Evolutionary conservation across 805 yeast species (phyloP), one percentile per base, ranked within the genome.

Genomic region (Yarrowia osloensis): DNA sequence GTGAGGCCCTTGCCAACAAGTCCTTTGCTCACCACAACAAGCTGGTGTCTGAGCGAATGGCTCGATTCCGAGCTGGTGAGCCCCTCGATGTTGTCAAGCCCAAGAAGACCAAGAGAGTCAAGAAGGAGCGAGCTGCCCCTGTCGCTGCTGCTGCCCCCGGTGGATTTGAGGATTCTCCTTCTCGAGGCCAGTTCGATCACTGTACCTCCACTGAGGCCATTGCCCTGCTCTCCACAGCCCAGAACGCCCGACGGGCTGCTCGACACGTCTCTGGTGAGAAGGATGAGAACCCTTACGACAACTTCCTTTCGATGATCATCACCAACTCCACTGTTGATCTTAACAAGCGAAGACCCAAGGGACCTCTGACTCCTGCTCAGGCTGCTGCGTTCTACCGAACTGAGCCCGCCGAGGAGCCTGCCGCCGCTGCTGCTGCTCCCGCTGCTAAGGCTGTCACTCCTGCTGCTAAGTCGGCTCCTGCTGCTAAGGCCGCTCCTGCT

Each of bases 221-320:
- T 33, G 66, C 66, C 26, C 33, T 44, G 22, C 54, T 61, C 11
- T 61, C 66, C n/a, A 22, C 66, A 13, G 66, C 66, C 12, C 66
- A 46, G 40, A 61, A 44, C 6, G 66, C 66, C 22, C 66, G 66
- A 31, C 66, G 54, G 31, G 54, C 54, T 17, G 66, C 66, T 61
- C 54, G 40, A 7, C 52, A 61, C 24, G 54, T 31, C 8, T 61
- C 66, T 68, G 73, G 78, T 9, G 75, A 75, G 13, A 81, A 85
- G 70, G 82, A 80, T 49, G 61, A 54, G 61, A 54, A 54, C 61
- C 61, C 61, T 19, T 54, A 54, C 22, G 61, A 54, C 24, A 54
- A 54, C 61, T 54, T 54, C 61, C 29, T 54, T 26, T 54, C 61
- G 13, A 54, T 54, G 61, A 54, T 54, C 44, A 35, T 54, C 33